Conservation (phyloP, 495 filamentous ascomycete species). For the Alectoria sarmentosa region DNA sequence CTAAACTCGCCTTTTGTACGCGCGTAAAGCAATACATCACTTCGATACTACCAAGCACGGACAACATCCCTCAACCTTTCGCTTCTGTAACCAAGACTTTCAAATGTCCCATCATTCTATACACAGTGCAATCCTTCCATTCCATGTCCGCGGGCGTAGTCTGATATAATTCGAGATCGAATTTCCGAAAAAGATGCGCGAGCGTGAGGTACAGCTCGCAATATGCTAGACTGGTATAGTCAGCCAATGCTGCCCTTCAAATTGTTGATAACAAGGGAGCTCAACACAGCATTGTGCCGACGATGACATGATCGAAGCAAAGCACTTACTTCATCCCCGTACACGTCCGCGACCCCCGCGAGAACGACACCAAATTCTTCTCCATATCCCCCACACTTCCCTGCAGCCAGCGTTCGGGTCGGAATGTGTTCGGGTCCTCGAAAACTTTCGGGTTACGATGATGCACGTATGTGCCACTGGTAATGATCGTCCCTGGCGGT, state of each 20-base stretch:
- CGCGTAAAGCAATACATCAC: too few relatives aligned
- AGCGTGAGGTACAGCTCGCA: neutral
- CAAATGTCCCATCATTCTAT: neutral
- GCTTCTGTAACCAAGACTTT: neutral
- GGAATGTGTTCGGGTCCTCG: neutral
- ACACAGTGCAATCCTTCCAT: constrained; percentile 7
- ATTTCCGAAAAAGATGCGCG: neutral
- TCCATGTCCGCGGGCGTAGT: neutral
- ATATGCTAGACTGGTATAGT: constrained; percentile 1
- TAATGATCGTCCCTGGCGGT: neutral
- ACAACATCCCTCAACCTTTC: neutral
- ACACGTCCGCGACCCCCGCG: neutral
- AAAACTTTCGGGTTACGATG: neutral
- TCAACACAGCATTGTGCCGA: neutral
- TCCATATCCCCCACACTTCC: neutral
- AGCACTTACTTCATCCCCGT: neutral
- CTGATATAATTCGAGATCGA: neutral
- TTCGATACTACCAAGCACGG: neutral
- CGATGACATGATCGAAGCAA: neutral
- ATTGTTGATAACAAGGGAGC: neutral
- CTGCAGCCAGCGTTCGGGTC: neutral
- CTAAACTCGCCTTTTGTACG: too few relatives aligned
- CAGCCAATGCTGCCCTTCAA: neutral
- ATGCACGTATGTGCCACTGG: neutral
- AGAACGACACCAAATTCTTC: neutral